Evolutionary conservation across 192 early-diverging fungal species (phyloP).

Genomic region (Oehlia diaphana): DNA sequence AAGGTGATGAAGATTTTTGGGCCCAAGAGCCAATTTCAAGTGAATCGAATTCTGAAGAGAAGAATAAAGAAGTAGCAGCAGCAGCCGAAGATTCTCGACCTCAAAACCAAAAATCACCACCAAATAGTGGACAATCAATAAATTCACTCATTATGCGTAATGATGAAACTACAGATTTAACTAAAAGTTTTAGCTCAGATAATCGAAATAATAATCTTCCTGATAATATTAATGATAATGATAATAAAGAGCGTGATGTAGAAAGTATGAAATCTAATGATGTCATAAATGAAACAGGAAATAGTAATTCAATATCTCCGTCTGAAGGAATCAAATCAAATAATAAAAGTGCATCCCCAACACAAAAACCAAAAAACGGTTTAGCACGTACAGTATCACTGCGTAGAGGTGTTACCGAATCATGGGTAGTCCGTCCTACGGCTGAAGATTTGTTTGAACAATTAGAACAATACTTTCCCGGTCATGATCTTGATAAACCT

Average conservation of each 20-base stretch:
- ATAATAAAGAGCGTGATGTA: background rate
- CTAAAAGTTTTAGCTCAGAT: too few relatives aligned
- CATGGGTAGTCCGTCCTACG: slow-evolving; percentile 62
- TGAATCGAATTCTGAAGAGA: background rate
- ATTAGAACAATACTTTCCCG: slow-evolving; percentile 71
- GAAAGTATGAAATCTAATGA: background rate
- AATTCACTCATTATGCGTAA: background rate
- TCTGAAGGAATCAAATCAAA: background rate
- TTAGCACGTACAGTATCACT: slow-evolving; percentile 17
- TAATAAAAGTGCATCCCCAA: background rate
- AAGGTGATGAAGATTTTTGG: background rate
- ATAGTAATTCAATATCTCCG: background rate
- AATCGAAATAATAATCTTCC: background rate
- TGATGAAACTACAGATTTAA: background rate
- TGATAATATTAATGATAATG: background rate
- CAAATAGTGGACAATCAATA: background rate
- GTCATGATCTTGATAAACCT: slow-evolving; percentile 73
- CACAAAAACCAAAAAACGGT: background rate
- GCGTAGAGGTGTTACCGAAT: slow-evolving; percentile 35
- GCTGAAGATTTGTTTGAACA: slow-evolving; percentile 66
- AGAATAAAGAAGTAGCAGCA: too few relatives aligned
- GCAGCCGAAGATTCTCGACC: background rate
- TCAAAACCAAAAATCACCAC: background rate
- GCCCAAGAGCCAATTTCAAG: background rate
- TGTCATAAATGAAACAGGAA: background rate